Conservation (phyloP, 2,329 filamentous ascomycete genomes). For the Alternaria panax region DNA sequence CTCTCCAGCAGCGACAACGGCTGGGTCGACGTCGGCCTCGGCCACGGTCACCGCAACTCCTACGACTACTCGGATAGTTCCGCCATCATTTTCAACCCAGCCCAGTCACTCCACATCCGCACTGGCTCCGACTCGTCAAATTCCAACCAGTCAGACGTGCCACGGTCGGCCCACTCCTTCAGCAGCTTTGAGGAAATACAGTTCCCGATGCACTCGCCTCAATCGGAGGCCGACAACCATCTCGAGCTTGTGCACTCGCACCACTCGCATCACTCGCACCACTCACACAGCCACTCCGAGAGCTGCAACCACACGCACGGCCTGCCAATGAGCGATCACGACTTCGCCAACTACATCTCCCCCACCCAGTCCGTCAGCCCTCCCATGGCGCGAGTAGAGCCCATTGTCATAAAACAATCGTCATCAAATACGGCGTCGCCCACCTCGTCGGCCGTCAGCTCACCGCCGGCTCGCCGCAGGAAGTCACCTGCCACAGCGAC, state of each 20-base stretch:
- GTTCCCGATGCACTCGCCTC: conserved; percentile 82
- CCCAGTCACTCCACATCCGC: conserved; percentile 85
- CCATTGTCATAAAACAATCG: conserved; percentile 72
- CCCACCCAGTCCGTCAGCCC: conserved; percentile 67
- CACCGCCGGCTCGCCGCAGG: conserved; percentile 74
- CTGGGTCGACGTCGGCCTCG: conserved; percentile 78
- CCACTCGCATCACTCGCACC: conserved; percentile 18
- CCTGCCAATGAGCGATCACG: conserved; percentile 35
- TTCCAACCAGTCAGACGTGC: conserved; percentile 72
- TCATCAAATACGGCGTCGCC: conserved; percentile 67
- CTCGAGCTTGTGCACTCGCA: conserved; percentile 38
- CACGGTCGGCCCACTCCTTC: conserved; percentile 67
- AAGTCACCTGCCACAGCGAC: conserved; percentile 75
- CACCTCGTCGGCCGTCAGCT: conserved; percentile 58
- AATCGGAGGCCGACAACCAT: conserved; percentile 66
- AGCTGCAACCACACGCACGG: conserved; percentile 38
- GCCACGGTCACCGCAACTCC: conserved; percentile 62
- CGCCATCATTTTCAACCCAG: conserved; percentile 85
- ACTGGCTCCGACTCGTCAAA: conserved; percentile 88
- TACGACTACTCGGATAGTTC: conserved; percentile 68
- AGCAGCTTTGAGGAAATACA: conserved; percentile 81
- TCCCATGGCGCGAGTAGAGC: conserved; percentile 69
- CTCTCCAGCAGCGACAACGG: conserved; percentile 85
- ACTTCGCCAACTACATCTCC: conserved; percentile 51
- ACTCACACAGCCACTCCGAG: conserved; percentile 36